These are phyloP conservation scores for Pleurotus eryngii DNA, from an alignment of 768 basidiomycete genomes.

Conservation along the genomic window DNA sequence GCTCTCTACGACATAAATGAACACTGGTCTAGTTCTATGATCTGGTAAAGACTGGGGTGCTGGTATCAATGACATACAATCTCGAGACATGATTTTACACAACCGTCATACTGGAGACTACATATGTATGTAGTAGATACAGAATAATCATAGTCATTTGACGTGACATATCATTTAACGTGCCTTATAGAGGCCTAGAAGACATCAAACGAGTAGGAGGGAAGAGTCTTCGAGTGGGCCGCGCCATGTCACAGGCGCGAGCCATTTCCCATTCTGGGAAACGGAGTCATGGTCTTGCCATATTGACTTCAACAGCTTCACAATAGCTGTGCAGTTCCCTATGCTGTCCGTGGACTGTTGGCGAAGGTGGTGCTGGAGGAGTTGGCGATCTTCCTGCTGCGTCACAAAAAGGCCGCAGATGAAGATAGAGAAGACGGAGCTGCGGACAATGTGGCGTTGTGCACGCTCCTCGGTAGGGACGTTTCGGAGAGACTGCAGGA, in stretches of 20 bases:
- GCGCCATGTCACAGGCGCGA: too few relatives aligned
- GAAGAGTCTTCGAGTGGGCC: too few relatives aligned
- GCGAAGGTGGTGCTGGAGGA: constrained; percentile 43
- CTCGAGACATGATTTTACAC: not conserved
- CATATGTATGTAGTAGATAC: not conserved
- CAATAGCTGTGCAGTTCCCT: constrained; percentile 62
- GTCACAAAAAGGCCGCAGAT: constrained; percentile 70
- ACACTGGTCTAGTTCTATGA: too few relatives aligned
- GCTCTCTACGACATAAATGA: too few relatives aligned
- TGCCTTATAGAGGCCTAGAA: not conserved
- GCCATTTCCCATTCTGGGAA: too few relatives aligned
- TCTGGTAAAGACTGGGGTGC: not conserved
- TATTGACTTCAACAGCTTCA: constrained; percentile 48
- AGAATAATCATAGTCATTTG: not conserved
- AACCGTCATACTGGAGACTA: not conserved
- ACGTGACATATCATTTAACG: not conserved
- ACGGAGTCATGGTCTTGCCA: constrained; percentile 44
- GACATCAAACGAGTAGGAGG: not conserved
- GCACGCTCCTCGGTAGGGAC: constrained; percentile 30
- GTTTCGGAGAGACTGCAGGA: constrained; percentile 41
- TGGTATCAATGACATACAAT: not conserved
- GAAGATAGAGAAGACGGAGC: constrained; percentile 76
- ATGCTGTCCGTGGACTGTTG: constrained; percentile 51
- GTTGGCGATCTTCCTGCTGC: constrained; percentile 34
- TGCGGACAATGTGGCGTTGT: constrained; percentile 58